phyloP scores from a whole-genome alignment of 202 grass and related monocot genomes.

The Dendrocalamus latiflorus region DNA sequence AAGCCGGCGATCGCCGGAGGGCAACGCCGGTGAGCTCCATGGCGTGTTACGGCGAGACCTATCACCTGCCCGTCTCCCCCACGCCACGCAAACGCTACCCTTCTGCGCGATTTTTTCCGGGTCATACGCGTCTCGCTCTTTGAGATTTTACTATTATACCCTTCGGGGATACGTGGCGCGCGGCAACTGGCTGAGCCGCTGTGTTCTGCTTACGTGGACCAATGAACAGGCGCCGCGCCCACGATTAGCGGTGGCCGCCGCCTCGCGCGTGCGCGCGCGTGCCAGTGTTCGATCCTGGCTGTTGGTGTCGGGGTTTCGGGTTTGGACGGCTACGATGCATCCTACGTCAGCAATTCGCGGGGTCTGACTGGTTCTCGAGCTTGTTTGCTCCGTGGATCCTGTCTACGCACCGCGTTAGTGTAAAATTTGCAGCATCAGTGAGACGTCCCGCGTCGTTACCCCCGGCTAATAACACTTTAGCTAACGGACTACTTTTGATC shows the following conservation, averaged over 20 bases:
- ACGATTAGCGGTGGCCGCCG: background rate
- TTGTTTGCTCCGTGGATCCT: too few species aligned
- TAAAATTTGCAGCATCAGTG: too few species aligned
- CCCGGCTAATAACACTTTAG: too few species aligned
- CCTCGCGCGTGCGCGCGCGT: background rate
- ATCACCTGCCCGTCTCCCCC: background rate
- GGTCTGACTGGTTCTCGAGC: background rate
- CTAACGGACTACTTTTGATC: too few species aligned
- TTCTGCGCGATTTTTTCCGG: background rate
- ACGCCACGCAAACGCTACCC: background rate
- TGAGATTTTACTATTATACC: background rate
- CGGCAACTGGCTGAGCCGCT: background rate
- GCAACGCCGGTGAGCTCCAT: conserved; percentile 66
- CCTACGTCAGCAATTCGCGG: background rate
- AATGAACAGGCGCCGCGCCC: background rate
- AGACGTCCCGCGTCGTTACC: too few species aligned
- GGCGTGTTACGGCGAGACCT: background rate
- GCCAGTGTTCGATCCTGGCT: background rate
- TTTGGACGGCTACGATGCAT: background rate
- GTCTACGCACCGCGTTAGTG: too few species aligned
- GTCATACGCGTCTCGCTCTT: background rate
- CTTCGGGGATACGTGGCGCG: background rate
- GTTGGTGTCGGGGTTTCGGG: background rate
- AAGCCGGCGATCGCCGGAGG: conserved; percentile 6
- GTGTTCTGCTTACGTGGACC: background rate